Evolutionary conservation across 2,329 filamentous ascomycete genomes (phyloP).

Genomic region (Ceratocystis destructans): DNA sequence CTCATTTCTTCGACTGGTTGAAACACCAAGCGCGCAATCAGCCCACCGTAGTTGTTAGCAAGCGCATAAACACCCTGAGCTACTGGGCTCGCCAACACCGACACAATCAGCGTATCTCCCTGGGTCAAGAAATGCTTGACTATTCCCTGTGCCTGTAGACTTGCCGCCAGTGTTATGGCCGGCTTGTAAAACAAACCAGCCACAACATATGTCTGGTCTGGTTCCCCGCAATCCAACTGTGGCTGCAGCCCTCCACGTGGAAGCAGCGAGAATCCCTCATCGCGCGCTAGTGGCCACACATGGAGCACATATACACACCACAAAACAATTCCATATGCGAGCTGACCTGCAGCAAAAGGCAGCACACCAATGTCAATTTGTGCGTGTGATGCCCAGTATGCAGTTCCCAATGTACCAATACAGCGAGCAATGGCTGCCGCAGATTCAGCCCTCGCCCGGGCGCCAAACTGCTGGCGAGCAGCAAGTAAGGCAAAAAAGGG

Average conservation of each 20-base stretch:
- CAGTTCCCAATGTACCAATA: slow-evolving; percentile 55
- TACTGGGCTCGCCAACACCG: slow-evolving; percentile 57
- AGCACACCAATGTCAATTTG: slow-evolving; percentile 55
- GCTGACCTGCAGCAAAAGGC: slow-evolving; percentile 78
- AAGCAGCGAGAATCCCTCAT: slow-evolving; percentile 56
- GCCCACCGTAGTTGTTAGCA: slow-evolving; percentile 85
- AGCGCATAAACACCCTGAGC: slow-evolving; percentile 87
- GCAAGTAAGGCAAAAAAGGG: slow-evolving; percentile 83
- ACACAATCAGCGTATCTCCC: slow-evolving; percentile 81
- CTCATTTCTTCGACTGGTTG: slow-evolving; percentile 93
- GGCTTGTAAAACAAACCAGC: slow-evolving; percentile 51
- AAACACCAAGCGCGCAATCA: slow-evolving; percentile 77
- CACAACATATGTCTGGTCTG: slow-evolving; percentile 28
- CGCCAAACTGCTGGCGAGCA: slow-evolving; percentile 63
- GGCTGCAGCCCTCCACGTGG: slow-evolving; percentile 24
- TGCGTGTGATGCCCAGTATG: slow-evolving; percentile 44
- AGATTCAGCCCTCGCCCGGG: slow-evolving; percentile 73
- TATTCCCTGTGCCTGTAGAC: slow-evolving; percentile 72
- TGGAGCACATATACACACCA: slow-evolving; percentile 55
- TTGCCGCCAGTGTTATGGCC: slow-evolving; percentile 60
- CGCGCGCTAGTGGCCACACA: slow-evolving; percentile 41
- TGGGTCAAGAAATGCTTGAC: slow-evolving; percentile 92
- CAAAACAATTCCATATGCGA: slow-evolving; percentile 58
- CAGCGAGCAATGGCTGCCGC: slow-evolving; percentile 67
- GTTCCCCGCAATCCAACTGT: slow-evolving; percentile 9